Evolutionary conservation across 257 asterid genomes (phyloP), one percentile per base, ranked within the genome.

Genomic region (Solanum pennellii): DNA sequence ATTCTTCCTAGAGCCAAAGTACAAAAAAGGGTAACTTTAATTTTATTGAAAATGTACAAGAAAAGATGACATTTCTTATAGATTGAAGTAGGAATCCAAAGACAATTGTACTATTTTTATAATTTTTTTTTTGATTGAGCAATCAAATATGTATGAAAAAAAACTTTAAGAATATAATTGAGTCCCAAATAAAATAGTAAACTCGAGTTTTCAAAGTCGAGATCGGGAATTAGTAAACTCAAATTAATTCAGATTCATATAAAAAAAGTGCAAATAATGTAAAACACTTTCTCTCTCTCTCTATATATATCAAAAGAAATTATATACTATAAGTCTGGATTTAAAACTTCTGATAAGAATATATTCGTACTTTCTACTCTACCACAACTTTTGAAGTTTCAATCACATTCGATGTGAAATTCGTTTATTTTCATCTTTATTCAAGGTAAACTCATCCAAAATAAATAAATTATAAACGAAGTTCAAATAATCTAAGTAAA

Each of bases 1-100:
- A 16, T 52, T 52, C 16, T 45, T 45, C 84, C 41, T 14, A 79
- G 41, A 27, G 84, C 12, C 41, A 44, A 79, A 44, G 62, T 44
- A 77, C 84, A 44, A 77, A 44, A 77, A 44, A 15, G 15, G 37
- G n/a, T 4, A 8, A 25, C 37, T 45, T 77, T 77, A 18, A 20
- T 35, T 73, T 73, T 73, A 41, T 45, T 45, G 66, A 79, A 45
- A 79, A 79, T 79, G 66, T 16, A 16, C 62, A 15, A 27, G 25
- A 79, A 79, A 47, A 79, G 2, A 79, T 79, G 66, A 4, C 66
- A 47, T 79, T 79, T 79, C 42, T 45, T 42, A 15, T 45, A 79
- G 84, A 60, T 79, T 27, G 62, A 45, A 79, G 25, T 79, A 45
- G 66, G 42, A 45, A 79, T 45, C 66, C 84, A 45, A 79, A 45